These are phyloP conservation scores for Cryomyces antarcticus DNA, from an alignment of 495 filamentous ascomycete genomes.

Conservation along the genomic window DNA sequence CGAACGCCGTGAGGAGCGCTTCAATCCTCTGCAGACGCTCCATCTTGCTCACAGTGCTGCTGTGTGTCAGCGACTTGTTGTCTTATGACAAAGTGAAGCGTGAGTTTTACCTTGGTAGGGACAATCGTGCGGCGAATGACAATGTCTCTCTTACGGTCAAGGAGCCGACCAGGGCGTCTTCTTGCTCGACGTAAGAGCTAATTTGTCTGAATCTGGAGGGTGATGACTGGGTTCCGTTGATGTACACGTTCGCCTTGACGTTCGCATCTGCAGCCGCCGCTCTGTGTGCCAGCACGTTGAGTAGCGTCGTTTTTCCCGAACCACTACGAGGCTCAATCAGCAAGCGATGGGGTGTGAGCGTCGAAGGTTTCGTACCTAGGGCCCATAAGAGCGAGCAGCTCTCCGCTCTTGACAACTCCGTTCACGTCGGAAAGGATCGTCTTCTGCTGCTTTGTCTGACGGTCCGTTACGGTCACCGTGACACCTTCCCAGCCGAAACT, in stretches of 20 bases:
- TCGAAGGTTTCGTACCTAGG: constrained; percentile 21
- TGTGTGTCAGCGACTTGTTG: constrained; percentile 2
- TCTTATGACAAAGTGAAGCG: not conserved
- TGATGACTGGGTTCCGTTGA: constrained; percentile 33
- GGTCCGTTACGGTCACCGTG: constrained; percentile 48
- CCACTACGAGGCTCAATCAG: constrained; percentile 18
- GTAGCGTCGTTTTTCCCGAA: constrained; percentile 58
- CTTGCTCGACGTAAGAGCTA: constrained; percentile 63
- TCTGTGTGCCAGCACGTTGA: constrained; percentile 51
- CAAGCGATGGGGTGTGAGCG: not conserved
- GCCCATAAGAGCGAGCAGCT: constrained; percentile 58
- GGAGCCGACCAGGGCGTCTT: constrained; percentile 60
- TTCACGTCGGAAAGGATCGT: constrained; percentile 30
- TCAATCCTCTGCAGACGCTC: constrained; percentile 34
- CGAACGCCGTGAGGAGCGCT: constrained; percentile 37
- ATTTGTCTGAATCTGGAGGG: constrained; percentile 27
- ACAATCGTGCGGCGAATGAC: constrained; percentile 40
- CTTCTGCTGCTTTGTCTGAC: constrained; percentile 36
- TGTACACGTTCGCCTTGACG: constrained; percentile 26
- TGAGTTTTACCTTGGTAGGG: constrained; percentile 29
- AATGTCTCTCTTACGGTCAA: constrained; percentile 62
- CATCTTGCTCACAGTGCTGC: constrained; percentile 21
- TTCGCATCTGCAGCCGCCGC: constrained; percentile 26
- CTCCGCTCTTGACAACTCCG: constrained; percentile 37
- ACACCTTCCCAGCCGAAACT: constrained; percentile 40